These are phyloP conservation scores for Dunaliella primolecta DNA, from an alignment of 139 green algal genomes.

Conservation along the genomic window DNA sequence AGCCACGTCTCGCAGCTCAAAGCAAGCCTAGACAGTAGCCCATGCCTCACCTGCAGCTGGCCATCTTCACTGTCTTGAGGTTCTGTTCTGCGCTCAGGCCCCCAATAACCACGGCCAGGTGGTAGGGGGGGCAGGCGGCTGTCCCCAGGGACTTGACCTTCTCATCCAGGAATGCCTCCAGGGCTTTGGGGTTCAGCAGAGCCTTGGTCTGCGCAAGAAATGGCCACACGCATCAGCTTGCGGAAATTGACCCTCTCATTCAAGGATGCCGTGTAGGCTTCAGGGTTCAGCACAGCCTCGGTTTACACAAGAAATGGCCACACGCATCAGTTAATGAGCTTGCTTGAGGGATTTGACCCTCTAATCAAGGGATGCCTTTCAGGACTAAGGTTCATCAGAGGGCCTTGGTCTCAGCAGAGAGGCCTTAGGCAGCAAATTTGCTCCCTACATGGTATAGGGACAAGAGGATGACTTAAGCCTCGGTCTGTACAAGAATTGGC, in stretches of 20 bases:
- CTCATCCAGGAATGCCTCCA: conserved; percentile 32
- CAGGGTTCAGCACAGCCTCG: conserved; percentile 45
- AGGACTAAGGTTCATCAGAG: conserved; percentile 36
- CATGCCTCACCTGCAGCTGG: conserved; percentile 18
- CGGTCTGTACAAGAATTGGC: conserved; percentile 41
- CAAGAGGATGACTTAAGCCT: too few relatives aligned
- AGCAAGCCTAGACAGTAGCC: too few relatives aligned
- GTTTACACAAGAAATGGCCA: too few relatives aligned
- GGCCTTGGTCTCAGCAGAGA: too few relatives aligned
- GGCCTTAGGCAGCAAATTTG: too few relatives aligned
- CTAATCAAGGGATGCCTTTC: conserved; percentile 28
- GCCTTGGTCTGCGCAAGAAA: conserved; percentile 45
- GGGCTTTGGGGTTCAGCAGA: conserved; percentile 34
- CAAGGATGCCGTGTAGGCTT: conserved; percentile 23
- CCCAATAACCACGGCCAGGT: conserved; percentile 43
- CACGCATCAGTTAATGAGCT: not conserved
- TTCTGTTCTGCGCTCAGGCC: conserved; percentile 37
- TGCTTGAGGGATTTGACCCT: conserved; percentile 45
- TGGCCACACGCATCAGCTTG: not conserved
- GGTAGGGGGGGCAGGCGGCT: conserved; percentile 48
- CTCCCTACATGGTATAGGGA: too few relatives aligned
- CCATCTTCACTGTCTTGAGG: conserved; percentile 49
- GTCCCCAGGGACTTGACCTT: conserved; percentile 49
- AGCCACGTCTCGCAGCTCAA: too few relatives aligned
- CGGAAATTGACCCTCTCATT: conserved; percentile 40